Percentiles rank a stretch among this genome's conserved stretches.
Evolutionary conservation across 805 yeast genomes (phyloP).

Genomic region (Wickerhamomyces bisporus): DNA sequence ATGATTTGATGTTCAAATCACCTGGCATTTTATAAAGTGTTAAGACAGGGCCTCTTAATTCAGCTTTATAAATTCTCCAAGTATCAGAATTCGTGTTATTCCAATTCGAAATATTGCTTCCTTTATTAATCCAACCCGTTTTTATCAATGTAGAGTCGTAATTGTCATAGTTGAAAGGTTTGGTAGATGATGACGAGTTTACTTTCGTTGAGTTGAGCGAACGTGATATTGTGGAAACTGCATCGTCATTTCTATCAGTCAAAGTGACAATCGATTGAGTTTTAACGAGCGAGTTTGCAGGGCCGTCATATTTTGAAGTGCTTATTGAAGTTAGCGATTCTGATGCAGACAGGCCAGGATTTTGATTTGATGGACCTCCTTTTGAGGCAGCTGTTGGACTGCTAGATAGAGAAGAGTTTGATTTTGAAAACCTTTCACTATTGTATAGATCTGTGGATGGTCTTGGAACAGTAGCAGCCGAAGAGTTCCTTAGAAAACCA

Average conservation of each 20-base stretch:
- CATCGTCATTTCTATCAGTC: conserved; percentile 2
- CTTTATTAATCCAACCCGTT: conserved; percentile 57
- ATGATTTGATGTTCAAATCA: conserved; percentile 39
- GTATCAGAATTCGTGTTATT: conserved; percentile 18
- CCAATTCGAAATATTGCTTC: conserved; percentile 27
- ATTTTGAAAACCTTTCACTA: background rate
- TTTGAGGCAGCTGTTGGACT: background rate
- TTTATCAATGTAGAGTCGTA: conserved; percentile 39
- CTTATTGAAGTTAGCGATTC: conserved; percentile 1
- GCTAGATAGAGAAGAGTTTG: background rate
- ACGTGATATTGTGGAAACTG: conserved; percentile 6
- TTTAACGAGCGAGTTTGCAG: conserved; percentile 4
- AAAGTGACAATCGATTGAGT: conserved; percentile 6
- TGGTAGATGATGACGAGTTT: conserved; percentile 8
- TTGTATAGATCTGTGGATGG: background rate
- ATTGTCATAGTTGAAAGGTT: conserved; percentile 25
- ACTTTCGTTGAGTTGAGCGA: conserved; percentile 11
- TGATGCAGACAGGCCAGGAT: background rate
- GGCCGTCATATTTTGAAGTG: conserved; percentile 2
- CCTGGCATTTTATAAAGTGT: conserved; percentile 55
- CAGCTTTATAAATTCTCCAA: conserved; percentile 53
- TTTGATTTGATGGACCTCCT: background rate
- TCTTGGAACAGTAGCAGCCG: background rate
- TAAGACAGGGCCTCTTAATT: conserved; percentile 63
- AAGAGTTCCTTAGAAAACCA: background rate